Evolutionary conservation across 2,329 filamentous ascomycete genomes (phyloP), one percentile per base, ranked within the genome.

Genomic region (Colletotrichum cordylinicola): DNA sequence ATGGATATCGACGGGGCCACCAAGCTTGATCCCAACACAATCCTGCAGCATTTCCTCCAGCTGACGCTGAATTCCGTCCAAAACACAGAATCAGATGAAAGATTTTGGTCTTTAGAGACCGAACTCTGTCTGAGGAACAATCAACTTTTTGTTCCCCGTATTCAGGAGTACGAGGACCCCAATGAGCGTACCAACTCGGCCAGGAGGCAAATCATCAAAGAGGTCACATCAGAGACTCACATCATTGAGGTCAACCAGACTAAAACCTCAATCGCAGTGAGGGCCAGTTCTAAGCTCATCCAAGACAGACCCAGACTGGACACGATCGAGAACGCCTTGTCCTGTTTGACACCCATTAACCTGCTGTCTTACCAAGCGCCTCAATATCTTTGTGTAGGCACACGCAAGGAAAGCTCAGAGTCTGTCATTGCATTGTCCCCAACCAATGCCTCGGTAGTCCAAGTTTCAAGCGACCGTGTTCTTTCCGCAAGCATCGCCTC

Each of bases 111-210:
- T 4, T 12, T 33, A 21, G 68, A 70, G 2, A 70, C 68, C 16
- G 68, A 70, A 13, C 10, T 70, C n/a, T 27, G n/a, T n/a, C 8
- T 70, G 8, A 52, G 15, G 7, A 48, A 70, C 10, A 65, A 65
- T 2, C 37, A 56, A 1, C n/a, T 65, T 3, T 70, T 70, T 8
- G 33, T 70, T 0, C 68, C 68, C 21, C 68, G 68, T 2, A 55
- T 70, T 12, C 18, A 56, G 16, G 68, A 65, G 21, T 65, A 39
- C 6, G 10, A 21, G 13, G 68, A 37, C 12, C 39, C 58, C 15
- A 70, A 70, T 7, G 58, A 70, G n/a, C 68, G 68, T 4, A 65
- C 68, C 5, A 70, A 70, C 29, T 70, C 68, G n/a, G n/a, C 68
- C 9, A 33, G 68, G 16, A 52, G 68, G 35, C 39, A 24, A 1